Evolutionary conservation across 108 stramenopile genomes (phyloP), one percentile per base, ranked within the genome.

Genomic region (Cyclotella cryptica): DNA sequence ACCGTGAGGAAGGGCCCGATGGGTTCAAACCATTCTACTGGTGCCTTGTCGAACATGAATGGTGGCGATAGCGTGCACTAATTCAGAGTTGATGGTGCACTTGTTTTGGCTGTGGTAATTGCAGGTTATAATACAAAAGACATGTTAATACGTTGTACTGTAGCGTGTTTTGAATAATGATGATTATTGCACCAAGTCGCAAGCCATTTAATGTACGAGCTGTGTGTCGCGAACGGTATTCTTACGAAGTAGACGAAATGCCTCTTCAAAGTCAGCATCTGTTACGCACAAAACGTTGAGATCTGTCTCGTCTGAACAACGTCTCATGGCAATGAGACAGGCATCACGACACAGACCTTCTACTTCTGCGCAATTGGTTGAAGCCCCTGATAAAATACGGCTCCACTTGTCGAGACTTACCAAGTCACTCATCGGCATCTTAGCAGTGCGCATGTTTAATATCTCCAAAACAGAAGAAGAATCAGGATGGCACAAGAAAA

Each of bases 1-100:
- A 95, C 93, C 12, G 93, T 95, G 12, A 87, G 93, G 59, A 94
- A 93, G 77, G 90, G 88, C 53, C 75, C 85, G 0, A 43, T 70
- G 60, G 17, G 58, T 1, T 27, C 28, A n/a, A 64, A 63, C 47
- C 70, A 72, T 47, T 76, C 66, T n/a, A 62, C 57, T 41, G 59
- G 67, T 45, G 59, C 76, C 0, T 22, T 77, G 68, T 69, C 76
- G 9, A 59, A 27, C n/a, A 66, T 65, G 55, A 79, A 66, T 35
- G 59, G 35, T 39, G 64, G 55, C 14, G 78, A 79, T 43, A 74
- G 63, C 46, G 63, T 74, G 35, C 51, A 74, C 41, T 74, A 43
- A 62, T 11, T 28, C 22, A 1, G 2, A 14, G 3, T 1, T 58
- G 3, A 8, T 27, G 22, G 57, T 3, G 24, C 19, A 19, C 49